phyloP scores from a whole-genome alignment of 1,284 basidiomycete species.

The Cryptococcus neoformans region DNA sequence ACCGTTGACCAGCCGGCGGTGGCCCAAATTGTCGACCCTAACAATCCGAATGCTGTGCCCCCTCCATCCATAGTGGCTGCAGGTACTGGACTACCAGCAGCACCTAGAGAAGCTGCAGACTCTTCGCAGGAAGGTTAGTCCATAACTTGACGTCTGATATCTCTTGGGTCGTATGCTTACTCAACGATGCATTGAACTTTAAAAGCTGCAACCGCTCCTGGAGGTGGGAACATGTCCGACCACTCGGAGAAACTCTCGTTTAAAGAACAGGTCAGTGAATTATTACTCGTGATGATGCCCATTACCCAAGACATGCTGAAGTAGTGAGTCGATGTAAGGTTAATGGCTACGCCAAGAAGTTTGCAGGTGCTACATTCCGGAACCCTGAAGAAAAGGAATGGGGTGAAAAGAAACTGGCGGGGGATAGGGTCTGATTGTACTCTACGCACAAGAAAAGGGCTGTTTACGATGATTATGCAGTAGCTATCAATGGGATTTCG shows the following conservation, averaged over 20 bases:
- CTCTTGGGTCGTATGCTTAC: neutral
- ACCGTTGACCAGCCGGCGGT: too few relatives aligned
- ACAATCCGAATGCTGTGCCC: too few relatives aligned
- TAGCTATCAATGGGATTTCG: neutral
- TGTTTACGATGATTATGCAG: neutral
- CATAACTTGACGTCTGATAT: neutral
- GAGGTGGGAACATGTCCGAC: constrained; percentile 20
- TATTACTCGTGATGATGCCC: neutral
- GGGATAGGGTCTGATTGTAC: neutral
- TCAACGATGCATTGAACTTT: neutral
- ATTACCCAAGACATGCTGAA: neutral
- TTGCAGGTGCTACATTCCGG: constrained; percentile 31
- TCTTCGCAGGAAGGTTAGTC: constrained; percentile 29
- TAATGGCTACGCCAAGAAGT: constrained; percentile 43
- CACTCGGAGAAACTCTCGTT: constrained; percentile 27
- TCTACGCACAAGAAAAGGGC: neutral
- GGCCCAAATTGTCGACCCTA: too few relatives aligned
- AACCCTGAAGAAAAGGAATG: constrained; percentile 38
- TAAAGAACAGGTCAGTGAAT: constrained; percentile 38
- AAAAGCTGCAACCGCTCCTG: constrained; percentile 32
- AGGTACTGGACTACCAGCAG: constrained; percentile 11
- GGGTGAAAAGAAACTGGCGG: constrained; percentile 36
- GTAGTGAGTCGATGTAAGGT: constrained; percentile 18
- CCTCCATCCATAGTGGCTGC: constrained; percentile 13
- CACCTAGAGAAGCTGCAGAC: constrained; percentile 13